These are phyloP conservation scores for Cladophialophora yegresii DNA, from an alignment of 2,329 filamentous ascomycete genomes.

Conservation along the genomic window DNA sequence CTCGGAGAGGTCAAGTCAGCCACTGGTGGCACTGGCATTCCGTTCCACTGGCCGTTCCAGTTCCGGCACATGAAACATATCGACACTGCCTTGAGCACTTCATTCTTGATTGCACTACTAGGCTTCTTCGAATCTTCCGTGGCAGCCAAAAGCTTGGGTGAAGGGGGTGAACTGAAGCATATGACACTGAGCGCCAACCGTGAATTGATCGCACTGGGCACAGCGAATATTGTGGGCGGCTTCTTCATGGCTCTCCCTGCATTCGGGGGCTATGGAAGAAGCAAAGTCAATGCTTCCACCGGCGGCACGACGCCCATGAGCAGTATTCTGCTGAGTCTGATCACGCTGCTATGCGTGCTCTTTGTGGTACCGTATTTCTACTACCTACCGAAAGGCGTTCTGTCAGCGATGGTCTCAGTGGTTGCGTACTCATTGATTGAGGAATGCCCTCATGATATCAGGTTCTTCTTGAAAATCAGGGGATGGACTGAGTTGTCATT, in stretches of 20 bases:
- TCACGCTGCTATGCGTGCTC: conserved; percentile 77
- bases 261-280: conserved; percentile 94
- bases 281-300: conserved; percentile 91
- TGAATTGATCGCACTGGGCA: conserved; percentile 86
- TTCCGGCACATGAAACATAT: conserved; percentile 76
- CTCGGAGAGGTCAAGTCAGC: conserved; percentile 77
- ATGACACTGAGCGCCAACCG: conserved; percentile 87
- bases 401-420: conserved; percentile 91
- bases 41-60: conserved; percentile 84
- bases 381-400: conserved; percentile 93
- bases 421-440: conserved; percentile 94
- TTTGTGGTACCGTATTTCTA: conserved; percentile 90
- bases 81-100: conserved; percentile 81
- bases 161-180: conserved; percentile 67
- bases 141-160: conserved; percentile 84
- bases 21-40: conserved; percentile 66
- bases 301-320: conserved; percentile 93
- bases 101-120: conserved; percentile 88
- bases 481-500: conserved; percentile 84
- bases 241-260: conserved; percentile 91
- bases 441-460: conserved; percentile 88
- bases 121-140: conserved; percentile 99
- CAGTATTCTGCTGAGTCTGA: conserved; percentile 79
- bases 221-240: conserved; percentile 86
- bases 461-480: conserved; percentile 81